Evolutionary conservation across 768 basidiomycete species (phyloP).

Genomic region (Termitomyces sp.): DNA sequence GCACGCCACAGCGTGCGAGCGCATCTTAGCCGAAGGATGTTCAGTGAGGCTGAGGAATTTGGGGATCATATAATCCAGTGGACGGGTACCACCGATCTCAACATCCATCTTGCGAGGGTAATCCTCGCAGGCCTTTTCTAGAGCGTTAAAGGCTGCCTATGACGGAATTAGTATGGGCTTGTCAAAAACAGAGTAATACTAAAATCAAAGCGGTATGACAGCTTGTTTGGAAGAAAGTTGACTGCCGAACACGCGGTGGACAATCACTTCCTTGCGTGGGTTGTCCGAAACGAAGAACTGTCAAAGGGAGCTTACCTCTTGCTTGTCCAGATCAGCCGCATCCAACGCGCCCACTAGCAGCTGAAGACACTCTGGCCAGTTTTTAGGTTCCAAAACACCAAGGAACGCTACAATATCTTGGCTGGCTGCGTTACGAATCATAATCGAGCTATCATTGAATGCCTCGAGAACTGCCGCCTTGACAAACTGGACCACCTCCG

Average conservation of each 20-base stretch:
- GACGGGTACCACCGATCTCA: slow-evolving; percentile 88
- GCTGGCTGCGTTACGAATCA: slow-evolving; percentile 92
- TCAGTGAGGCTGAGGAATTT: slow-evolving; percentile 89
- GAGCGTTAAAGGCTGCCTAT: slow-evolving; percentile 87
- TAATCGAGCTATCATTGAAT: slow-evolving; percentile 75
- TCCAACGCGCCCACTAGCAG: slow-evolving; percentile 81
- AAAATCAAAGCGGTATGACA: slow-evolving; percentile 1
- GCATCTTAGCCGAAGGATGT: slow-evolving; percentile 84
- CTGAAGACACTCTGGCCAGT: slow-evolving; percentile 94
- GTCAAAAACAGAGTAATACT: slow-evolving; percentile 7
- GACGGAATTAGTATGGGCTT: slow-evolving; percentile 7
- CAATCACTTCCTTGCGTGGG: background rate
- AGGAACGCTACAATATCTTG: slow-evolving; percentile 91
- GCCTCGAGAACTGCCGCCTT: slow-evolving; percentile 76
- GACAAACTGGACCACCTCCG: slow-evolving; percentile 67
- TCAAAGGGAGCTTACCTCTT: slow-evolving; percentile 67
- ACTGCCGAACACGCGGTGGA: background rate
- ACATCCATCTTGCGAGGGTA: slow-evolving; percentile 94
- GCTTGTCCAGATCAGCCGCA: slow-evolving; percentile 65
- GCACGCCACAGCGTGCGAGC: slow-evolving; percentile 90
- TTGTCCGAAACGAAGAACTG: background rate
- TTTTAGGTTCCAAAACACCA: slow-evolving; percentile 81
- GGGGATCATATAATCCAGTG: slow-evolving; percentile 95
- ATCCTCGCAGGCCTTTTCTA: slow-evolving; percentile 96
- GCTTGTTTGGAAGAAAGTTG: background rate